phyloP scores from a whole-genome alignment of 768 basidiomycete genomes.

The Collybia sp. region DNA sequence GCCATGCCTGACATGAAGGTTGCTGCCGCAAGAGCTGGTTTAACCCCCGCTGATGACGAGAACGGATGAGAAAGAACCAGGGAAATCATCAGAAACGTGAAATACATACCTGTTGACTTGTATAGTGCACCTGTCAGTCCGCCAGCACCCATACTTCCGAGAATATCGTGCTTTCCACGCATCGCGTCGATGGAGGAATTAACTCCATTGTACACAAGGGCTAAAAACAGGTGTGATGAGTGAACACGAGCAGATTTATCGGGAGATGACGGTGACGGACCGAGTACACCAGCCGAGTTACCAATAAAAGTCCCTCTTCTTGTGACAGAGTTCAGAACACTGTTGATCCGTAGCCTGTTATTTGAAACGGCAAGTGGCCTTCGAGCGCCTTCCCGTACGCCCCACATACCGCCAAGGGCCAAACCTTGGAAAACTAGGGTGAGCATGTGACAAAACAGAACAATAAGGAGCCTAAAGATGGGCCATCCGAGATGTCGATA shows the following conservation, averaged over 20 bases:
- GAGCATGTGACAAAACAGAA: constrained; percentile 77
- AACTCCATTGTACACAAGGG: constrained; percentile 92
- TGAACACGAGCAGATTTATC: constrained; percentile 25
- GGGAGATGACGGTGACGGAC: constrained; percentile 50
- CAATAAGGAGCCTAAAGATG: constrained; percentile 74
- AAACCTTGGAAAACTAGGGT: constrained; percentile 72
- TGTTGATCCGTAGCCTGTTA: constrained; percentile 89
- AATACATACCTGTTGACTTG: constrained; percentile 85
- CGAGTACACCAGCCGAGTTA: constrained; percentile 96
- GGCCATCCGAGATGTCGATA: constrained; percentile 50
- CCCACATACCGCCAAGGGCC: constrained; percentile 93
- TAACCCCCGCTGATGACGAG: constrained; percentile 75
- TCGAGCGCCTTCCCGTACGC: constrained; percentile 88
- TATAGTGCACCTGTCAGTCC: constrained; percentile 86
- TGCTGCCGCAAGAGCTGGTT: constrained; percentile 85
- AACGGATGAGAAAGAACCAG: constrained; percentile 33
- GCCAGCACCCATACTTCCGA: constrained; percentile 90
- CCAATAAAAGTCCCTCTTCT: constrained; percentile 96
- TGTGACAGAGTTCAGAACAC: constrained; percentile 93
- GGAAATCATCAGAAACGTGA: constrained; percentile 21
- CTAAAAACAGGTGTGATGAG: constrained; percentile 48
- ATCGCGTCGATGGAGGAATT: constrained; percentile 90
- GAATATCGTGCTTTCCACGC: constrained; percentile 88
- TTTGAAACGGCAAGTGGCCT: constrained; percentile 86
- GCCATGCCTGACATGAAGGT: constrained; percentile 86